A percentile compares a stretch with the other conserved stretches of the same genome.
Conservation (phyloP, 2,329 filamentous ascomycete genomes). For the Penicillium sumatraense region DNA sequence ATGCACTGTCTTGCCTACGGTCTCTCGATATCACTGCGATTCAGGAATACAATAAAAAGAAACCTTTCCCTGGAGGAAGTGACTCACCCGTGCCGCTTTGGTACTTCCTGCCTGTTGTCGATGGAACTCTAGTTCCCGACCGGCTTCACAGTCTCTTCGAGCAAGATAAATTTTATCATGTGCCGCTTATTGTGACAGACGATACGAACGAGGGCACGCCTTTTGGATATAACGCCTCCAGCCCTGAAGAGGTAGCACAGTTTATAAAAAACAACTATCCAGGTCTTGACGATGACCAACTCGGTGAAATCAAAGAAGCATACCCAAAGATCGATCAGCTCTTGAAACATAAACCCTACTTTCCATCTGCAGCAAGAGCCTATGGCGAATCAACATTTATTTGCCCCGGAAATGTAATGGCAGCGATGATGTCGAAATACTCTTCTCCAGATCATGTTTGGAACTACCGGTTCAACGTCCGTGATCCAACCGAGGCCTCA, state of each 20-base stretch:
- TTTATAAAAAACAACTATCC: constrained; percentile 64
- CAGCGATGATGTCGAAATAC: constrained; percentile 30
- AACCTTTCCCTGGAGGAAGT: constrained; percentile 49
- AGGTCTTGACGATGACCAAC: constrained; percentile 52
- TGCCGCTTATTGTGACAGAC: constrained; percentile 59
- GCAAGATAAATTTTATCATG: constrained; percentile 56
- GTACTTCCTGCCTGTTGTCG: constrained; percentile 61
- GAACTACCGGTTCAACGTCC: constrained; percentile 56
- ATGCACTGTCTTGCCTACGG: constrained; percentile 53
- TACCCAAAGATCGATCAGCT: constrained; percentile 52
- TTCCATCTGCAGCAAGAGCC: constrained; percentile 40
- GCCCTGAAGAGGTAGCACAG: constrained; percentile 50
- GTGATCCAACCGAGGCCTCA: constrained; percentile 40
- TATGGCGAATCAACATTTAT: constrained; percentile 56
- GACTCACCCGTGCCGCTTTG: constrained; percentile 47
- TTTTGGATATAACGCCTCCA: constrained; percentile 55
- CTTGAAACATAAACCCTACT: constrained; percentile 37
- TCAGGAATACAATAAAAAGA: constrained; percentile 46
- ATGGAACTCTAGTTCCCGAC: constrained; percentile 57
- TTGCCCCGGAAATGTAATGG: constrained; percentile 51
- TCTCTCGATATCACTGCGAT: constrained; percentile 44
- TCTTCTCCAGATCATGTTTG: constrained; percentile 40
- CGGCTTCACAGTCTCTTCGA: constrained; percentile 56
- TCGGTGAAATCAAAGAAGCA: constrained; percentile 54
- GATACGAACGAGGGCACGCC: constrained; percentile 51